Base-by-base conservation (phyloP, 768 basidiomycete species). In the Pulveroboletus ravenelii region DNA sequence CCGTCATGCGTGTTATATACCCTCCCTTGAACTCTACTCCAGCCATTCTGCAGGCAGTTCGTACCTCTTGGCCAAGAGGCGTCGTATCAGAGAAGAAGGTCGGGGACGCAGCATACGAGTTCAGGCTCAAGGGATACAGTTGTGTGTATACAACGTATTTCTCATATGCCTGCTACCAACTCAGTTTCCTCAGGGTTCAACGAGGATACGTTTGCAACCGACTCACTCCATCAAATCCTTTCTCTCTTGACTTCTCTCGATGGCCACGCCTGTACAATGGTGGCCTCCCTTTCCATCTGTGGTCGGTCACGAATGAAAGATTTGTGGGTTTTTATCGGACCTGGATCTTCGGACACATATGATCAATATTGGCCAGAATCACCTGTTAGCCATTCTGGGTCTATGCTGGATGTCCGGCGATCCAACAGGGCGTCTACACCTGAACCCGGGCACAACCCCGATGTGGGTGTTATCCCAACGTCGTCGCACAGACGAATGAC, bases 121-220 rank as follows among this genome's bases (percentile, higher is more conserved):
- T 89, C 70, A 89, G 86, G 66, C 72, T 89, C 45, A 87, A 87
- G 59, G 88, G 87, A 20, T 89, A 89, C 63, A 82, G 78, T 72
- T 87, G 88, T 88, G 63, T 47, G 80, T 70, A 51, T 45, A 48
- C 36, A 51, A 46, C 15, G 41, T 31, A 34, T 45, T 41, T 54
- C 51, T 47, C 48, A 29, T 52, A 36, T 56, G 55, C 45, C 49
- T 50, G 49, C 47, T 48, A 53, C 53, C 55, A 50, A 62, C 41
- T 50, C 55, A 55, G 37, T 55, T 47, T 47, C 57, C 51, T 34
- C 62, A 89, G 86, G 85, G 83, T 88, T 87, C 62, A 80, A 87
- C 64, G 82, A 87, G 62, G 84, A 89, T 54, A 80, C 84, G 0
- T 89, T 85, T 63, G 78, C 84, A 10, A 77, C 78, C 0, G 87